A percentile compares a stretch with the other conserved stretches of the same genome.
Conservation (phyloP, 805 yeast genomes). For the Lipomyces spencermartinsiae region DNA sequence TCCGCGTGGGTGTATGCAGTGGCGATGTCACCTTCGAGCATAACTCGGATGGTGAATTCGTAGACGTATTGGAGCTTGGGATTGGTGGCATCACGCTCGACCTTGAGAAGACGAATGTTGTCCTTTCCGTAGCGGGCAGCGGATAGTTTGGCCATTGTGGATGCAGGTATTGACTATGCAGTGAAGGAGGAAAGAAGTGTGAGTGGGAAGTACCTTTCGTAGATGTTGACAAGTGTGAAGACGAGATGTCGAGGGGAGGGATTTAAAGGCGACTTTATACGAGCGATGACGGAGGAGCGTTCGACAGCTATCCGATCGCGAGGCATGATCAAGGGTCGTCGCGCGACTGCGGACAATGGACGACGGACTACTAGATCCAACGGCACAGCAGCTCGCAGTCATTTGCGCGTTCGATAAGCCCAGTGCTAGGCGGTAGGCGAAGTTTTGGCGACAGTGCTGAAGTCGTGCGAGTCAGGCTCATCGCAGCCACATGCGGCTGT, state of each 20-base stretch:
- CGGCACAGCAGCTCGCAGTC: not conserved
- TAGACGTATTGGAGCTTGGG: slow-evolving; percentile 77
- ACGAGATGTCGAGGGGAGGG: not conserved
- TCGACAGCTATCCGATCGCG: not conserved
- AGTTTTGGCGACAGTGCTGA: not conserved
- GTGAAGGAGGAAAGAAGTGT: not conserved
- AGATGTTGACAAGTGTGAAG: not conserved
- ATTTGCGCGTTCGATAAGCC: too few species aligned
- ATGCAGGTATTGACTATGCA: not conserved
- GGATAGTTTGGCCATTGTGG: slow-evolving; percentile 35
- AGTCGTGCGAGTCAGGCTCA: too few species aligned
- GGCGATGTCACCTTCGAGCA: slow-evolving; percentile 81
- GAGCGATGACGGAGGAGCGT: slow-evolving; percentile 4
- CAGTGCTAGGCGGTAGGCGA: not conserved
- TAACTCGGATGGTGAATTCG: slow-evolving; percentile 80
- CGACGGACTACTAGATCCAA: not conserved
- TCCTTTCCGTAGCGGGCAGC: slow-evolving; percentile 85
- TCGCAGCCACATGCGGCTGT: slow-evolving; percentile 16
- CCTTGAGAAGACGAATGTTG: slow-evolving; percentile 90
- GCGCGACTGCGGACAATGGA: not conserved
- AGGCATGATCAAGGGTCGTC: slow-evolving; percentile 3
- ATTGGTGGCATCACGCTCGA: slow-evolving; percentile 74
- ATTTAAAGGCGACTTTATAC: not conserved
- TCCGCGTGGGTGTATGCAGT: slow-evolving; percentile 85
- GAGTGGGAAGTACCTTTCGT: not conserved